Base-by-base conservation (phyloP, 2,329 filamentous ascomycete genomes). In the Penicillium sp. region DNA sequence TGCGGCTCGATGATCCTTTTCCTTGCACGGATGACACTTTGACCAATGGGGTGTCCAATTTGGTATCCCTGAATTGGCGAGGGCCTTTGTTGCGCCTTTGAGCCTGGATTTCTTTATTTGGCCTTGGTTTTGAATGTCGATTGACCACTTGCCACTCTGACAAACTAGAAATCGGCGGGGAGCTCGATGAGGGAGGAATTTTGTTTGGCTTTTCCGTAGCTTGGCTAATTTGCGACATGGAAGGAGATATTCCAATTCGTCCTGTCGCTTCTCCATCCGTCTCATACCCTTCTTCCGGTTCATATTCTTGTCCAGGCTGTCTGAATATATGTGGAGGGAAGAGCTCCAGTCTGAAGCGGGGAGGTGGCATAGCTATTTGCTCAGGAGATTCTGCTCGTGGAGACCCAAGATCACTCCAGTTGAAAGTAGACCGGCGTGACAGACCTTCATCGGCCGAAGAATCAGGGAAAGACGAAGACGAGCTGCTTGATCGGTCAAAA, bases 401-500 rank as follows among this genome's bases (percentile, higher is more conserved):
- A 14, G 68, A 63, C 1, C 62, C 63, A 7, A 62, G 51, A 26
- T 73, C 72, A 23, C 60, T 69, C 30, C 63, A 66, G 46, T 68
- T 68, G 57, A 65, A 67, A 1, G 70, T 74, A 7, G 70, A 61
- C n/a, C 66, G 61, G 2, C 68, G 68, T 7, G 69, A 69, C 4
- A 64, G 60, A 13, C 68, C 68, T 36, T 73, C 72, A n/a, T 73
- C 70, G 4, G 70, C 65, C 0, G 74, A 71, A 1, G 74, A 74
- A n/a, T 71, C 69, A 3, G 73, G 72, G 0, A 69, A 66, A 0
- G 74, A 78, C 1, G 75, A 76, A 0, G 75, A 77, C 2, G 74
- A 75, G 59, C 76, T 77, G 55, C 74, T 78, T 13, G 73, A 74
- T 19, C 74, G 67, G 53, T 79, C 77, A 60, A 79, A 79, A 7